A percentile compares a stretch with the other conserved stretches of the same genome.
Evolutionary conservation across 331 rosid genomes (phyloP).

Genomic region (Quercus lobata): DNA sequence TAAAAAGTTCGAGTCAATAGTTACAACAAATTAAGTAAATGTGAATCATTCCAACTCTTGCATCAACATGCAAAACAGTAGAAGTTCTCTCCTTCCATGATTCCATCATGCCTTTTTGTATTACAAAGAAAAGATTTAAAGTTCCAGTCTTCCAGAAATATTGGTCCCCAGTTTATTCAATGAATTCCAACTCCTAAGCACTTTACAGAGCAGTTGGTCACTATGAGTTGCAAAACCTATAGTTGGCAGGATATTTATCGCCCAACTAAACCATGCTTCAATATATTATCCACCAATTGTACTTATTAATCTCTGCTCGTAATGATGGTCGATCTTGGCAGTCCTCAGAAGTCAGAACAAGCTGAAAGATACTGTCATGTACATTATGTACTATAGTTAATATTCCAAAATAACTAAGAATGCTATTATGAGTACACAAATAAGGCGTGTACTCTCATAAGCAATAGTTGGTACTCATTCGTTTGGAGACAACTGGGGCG

Average conservation of each 20-base stretch:
- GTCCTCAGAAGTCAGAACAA: not conserved
- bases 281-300: not conserved
- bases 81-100: not conserved
- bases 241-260: too few relatives aligned
- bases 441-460: constrained; percentile 50
- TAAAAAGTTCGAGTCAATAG: too few relatives aligned
- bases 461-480: constrained; percentile 55
- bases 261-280: not conserved
- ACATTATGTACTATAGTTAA: not conserved
- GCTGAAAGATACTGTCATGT: not conserved
- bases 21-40: too few relatives aligned
- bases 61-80: not conserved
- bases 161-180: not conserved
- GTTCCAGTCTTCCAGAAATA: not conserved
- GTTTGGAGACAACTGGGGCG: constrained; percentile 46
- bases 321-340: not conserved
- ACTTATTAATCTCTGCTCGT: not conserved
- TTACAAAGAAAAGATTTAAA: not conserved
- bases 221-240: too few relatives aligned
- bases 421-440: constrained; percentile 48
- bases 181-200: not conserved
- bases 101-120: not conserved
- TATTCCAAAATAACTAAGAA: constrained; percentile 22
- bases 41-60: not conserved
- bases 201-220: not conserved